Base-by-base conservation (phyloP, 129 eudicot genomes). In the Scalesia atractyloides region DNA sequence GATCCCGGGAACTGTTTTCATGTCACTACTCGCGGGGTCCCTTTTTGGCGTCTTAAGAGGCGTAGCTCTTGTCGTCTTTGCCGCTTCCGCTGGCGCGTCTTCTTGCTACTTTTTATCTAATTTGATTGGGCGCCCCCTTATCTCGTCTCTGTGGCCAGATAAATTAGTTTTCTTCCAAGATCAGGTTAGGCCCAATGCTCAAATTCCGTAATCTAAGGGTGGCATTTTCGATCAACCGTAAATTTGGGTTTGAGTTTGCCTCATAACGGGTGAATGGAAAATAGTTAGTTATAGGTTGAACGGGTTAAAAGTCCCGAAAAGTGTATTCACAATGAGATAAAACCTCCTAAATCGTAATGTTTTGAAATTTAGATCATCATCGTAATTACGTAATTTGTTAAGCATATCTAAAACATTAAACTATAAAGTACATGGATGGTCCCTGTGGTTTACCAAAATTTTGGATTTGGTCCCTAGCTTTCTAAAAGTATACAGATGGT, bases 1-100 rank as follows among this genome's bases (percentile, higher is more conserved):
- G 98, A 93, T 93, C 49, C 98, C 98, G 3, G 98, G 97, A 47
- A 93, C 98, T 24, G 87, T 93, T 30, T 93, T 89, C 63, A 89
- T 93, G 98, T 93, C 97, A 37, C 70, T 92, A 68, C 91, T 92
- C 22, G 96, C 97, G 36, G 98, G 96, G 24, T 80, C 96, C n/a
- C 89, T 89, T 51, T 89, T 93, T 50, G 98, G 96, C 49, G 86
- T 92, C 77, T 81, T 79, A 72, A 87, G 75, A 82, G 96, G 96
- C 69, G 87, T 93, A 41, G 85, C 92, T 54, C 83, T 93, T 13
- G 98, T 93, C 7, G 92, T 93, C 7, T 89, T 85, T 78, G 81
- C 88, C 48, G 98, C 98, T 24, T 89, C 97, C 0, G 88, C 92
- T 33, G 98, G 98, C 37, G 95, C 98, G 65, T 93, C 95, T 50